phyloP scores from a whole-genome alignment of 169 alveolate species.

The Plasmodium chabaudi region DNA sequence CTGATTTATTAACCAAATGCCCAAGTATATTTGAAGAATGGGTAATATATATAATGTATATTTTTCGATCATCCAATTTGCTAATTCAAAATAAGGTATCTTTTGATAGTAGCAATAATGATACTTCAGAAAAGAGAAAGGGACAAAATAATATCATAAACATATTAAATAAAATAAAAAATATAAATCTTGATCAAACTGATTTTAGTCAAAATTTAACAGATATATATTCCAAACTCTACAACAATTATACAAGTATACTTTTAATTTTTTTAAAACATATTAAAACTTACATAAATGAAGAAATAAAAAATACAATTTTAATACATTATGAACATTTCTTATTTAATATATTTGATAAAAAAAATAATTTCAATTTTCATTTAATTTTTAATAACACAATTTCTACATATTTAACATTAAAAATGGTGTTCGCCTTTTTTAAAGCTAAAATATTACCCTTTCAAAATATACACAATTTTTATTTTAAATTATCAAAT shows the following conservation, averaged over 20 bases:
- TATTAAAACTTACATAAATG: conserved; percentile 35
- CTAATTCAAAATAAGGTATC: conserved; percentile 5
- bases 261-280: conserved; percentile 46
- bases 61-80: conserved; percentile 9
- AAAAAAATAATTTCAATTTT: conserved; percentile 26
- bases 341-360: conserved; percentile 21
- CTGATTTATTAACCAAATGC: conserved; percentile 44
- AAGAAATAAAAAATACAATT: conserved; percentile 28
- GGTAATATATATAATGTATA: conserved; percentile 23
- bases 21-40: conserved; percentile 25
- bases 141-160: background rate
- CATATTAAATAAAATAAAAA: background rate
- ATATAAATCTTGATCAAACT: background rate
- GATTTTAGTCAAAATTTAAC: background rate
- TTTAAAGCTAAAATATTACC: conserved; percentile 38
- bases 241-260: conserved; percentile 7
- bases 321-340: conserved; percentile 54
- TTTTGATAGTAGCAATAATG: background rate
- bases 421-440: conserved; percentile 25
- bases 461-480: conserved; percentile 48
- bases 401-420: conserved; percentile 34
- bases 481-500: conserved; percentile 39
- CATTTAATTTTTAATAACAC: conserved; percentile 42
- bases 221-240: conserved; percentile 13
- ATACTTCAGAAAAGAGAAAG: background rate